These are phyloP conservation scores for Aspergillus brasiliensis DNA, from an alignment of 2,329 filamentous ascomycete species.

Conservation along the genomic window DNA sequence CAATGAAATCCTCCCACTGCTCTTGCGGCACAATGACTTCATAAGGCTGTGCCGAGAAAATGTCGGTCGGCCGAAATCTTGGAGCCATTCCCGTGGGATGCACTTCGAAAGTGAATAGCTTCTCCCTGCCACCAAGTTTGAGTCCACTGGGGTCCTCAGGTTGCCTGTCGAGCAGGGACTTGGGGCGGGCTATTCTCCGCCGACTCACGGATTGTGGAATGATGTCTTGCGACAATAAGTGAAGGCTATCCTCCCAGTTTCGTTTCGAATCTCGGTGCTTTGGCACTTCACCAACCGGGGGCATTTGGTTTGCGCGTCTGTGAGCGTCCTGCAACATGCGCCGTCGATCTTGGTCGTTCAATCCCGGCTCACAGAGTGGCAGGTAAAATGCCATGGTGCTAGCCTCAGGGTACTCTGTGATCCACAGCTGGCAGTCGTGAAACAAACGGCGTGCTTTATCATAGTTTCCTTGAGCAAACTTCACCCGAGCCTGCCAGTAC, in stretches of 20 bases:
- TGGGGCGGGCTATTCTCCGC: neutral
- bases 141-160: neutral
- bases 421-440: neutral
- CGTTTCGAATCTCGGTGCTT: neutral
- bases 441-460: conserved; percentile 11
- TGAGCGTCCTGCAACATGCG: neutral
- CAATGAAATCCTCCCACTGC: conserved; percentile 18
- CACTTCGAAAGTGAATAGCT: conserved; percentile 19
- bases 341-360: neutral
- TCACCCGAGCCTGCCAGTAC: conserved; percentile 32
- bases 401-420: neutral
- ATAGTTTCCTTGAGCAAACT: conserved; percentile 19
- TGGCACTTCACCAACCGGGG: neutral
- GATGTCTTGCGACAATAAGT: neutral
- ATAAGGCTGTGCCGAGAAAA: conserved; percentile 21
- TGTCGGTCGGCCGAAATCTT: conserved; percentile 20
- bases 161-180: neutral
- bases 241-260: neutral
- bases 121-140: neutral
- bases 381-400: neutral
- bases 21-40: conserved; percentile 16
- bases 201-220: neutral
- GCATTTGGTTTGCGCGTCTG: neutral
- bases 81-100: conserved; percentile 17
- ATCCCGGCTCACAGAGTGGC: neutral